Evolutionary conservation across 441 rosid species (phyloP).

Genomic region (Brassica hybrid): DNA sequence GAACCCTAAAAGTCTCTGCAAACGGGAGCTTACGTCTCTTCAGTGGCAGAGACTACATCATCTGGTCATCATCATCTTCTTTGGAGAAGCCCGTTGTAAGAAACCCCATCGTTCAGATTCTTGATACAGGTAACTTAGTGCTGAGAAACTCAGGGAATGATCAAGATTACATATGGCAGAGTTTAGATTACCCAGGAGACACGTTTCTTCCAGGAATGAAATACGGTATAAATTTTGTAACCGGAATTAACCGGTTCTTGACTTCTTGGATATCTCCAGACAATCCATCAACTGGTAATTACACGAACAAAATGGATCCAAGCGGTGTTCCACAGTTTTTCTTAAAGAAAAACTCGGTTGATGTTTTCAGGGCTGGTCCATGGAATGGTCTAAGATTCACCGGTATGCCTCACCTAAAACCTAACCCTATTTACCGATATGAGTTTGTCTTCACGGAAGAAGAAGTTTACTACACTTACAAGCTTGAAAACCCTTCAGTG

Average conservation of each 20-base stretch:
- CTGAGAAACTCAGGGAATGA: slow-evolving; percentile 43
- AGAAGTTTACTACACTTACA: slow-evolving; percentile 41
- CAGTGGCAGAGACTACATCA: slow-evolving; percentile 33
- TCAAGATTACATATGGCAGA: slow-evolving; percentile 60
- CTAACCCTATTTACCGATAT: slow-evolving; percentile 36
- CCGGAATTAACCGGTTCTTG: slow-evolving; percentile 45
- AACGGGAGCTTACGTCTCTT: slow-evolving; percentile 45
- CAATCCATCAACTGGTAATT: slow-evolving; percentile 66
- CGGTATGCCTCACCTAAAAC: slow-evolving; percentile 56
- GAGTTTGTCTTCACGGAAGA: slow-evolving; percentile 35
- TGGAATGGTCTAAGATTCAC: slow-evolving; percentile 71
- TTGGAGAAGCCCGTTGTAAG: slow-evolving; percentile 16
- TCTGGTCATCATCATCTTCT: slow-evolving; percentile 67
- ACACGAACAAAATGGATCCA: slow-evolving; percentile 49
- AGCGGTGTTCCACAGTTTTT: slow-evolving; percentile 56
- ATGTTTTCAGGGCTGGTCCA: slow-evolving; percentile 61
- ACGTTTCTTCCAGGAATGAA: slow-evolving; percentile 57
- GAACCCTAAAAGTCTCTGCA: slow-evolving; percentile 44
- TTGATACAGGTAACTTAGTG: slow-evolving; percentile 44
- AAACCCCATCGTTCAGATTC: slow-evolving; percentile 38
- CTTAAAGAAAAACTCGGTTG: slow-evolving; percentile 36
- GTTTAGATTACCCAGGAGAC: slow-evolving; percentile 69
- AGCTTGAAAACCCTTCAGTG: slow-evolving; percentile 40
- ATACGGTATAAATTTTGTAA: slow-evolving; percentile 49
- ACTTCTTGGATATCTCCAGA: slow-evolving; percentile 69